Conservation (phyloP, 306 rosid genomes). For the Argentina anserina region DNA sequence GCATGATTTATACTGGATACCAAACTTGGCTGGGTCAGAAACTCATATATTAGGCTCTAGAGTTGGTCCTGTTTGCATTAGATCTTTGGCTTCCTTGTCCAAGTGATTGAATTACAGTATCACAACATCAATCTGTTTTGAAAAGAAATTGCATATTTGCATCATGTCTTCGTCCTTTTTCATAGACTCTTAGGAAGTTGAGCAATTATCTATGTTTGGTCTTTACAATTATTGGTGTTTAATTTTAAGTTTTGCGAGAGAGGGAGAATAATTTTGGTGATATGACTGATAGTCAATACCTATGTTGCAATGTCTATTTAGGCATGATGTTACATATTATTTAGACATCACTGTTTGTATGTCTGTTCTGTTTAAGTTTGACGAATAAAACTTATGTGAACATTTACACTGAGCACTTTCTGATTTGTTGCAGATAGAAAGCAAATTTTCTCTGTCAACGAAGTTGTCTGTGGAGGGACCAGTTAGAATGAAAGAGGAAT, state of each 20-base stretch:
- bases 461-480: conserved; percentile 89
- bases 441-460: conserved; percentile 57
- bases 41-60: background rate
- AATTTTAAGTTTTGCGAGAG: background rate
- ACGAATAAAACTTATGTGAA: conserved; percentile 14
- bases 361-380: background rate
- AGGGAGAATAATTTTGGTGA: background rate
- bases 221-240: background rate
- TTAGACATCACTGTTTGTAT: background rate
- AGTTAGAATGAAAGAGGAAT: conserved; percentile 91
- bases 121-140: background rate
- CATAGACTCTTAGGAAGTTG: background rate
- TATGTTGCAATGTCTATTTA: background rate
- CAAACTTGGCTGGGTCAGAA: background rate
- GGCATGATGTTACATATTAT: background rate
- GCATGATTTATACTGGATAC: background rate
- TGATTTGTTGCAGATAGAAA: conserved; percentile 60
- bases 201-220: background rate
- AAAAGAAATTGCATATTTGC: background rate
- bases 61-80: conserved; percentile 9
- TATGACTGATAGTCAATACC: background rate
- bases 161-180: background rate
- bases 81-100: background rate
- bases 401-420: conserved; percentile 13
- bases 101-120: background rate